Conservation (phyloP, 371 early-diverging fungal genomes). For the Cokeromyces recurvatus region DNA sequence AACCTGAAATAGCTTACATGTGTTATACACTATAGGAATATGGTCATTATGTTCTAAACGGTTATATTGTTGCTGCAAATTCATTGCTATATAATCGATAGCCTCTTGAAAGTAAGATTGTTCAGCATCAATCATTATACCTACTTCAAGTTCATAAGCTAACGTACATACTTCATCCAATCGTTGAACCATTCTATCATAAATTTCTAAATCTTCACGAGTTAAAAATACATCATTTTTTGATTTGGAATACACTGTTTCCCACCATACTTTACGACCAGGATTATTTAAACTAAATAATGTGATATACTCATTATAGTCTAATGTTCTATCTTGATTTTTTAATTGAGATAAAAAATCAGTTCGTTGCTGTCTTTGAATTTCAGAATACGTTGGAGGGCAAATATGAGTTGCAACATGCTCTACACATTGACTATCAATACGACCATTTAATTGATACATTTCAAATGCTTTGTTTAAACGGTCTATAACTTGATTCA, state of each 20-base stretch:
- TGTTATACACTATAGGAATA: constrained; percentile 79
- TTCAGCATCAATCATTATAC: constrained; percentile 91
- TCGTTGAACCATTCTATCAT: constrained; percentile 61
- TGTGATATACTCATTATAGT: constrained; percentile 17
- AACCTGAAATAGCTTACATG: constrained; percentile 41
- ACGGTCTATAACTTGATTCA: constrained; percentile 50
- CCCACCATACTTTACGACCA: constrained; percentile 35
- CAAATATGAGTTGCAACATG: constrained; percentile 16
- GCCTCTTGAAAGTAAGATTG: constrained; percentile 90
- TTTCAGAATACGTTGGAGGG: constrained; percentile 12
- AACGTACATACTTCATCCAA: constrained; percentile 60
- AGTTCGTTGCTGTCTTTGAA: constrained; percentile 14
- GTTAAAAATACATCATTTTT: constrained; percentile 26
- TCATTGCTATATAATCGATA: constrained; percentile 79
- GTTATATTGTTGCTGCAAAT: constrained; percentile 67
- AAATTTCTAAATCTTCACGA: constrained; percentile 60
- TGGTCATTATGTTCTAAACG: constrained; percentile 32
- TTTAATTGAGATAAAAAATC: constrained; percentile 7
- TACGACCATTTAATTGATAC: constrained; percentile 17
- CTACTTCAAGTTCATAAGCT: constrained; percentile 60
- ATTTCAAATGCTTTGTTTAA: constrained; percentile 37
- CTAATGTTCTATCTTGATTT: constrained; percentile 8
- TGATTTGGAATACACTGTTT: constrained; percentile 5
- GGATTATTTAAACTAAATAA: constrained; percentile 27
- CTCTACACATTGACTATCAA: constrained; percentile 17